Evolutionary conservation across 441 rosid genomes (phyloP), one percentile per base, ranked within the genome.

Genomic region (Adansonia grandidieri): DNA sequence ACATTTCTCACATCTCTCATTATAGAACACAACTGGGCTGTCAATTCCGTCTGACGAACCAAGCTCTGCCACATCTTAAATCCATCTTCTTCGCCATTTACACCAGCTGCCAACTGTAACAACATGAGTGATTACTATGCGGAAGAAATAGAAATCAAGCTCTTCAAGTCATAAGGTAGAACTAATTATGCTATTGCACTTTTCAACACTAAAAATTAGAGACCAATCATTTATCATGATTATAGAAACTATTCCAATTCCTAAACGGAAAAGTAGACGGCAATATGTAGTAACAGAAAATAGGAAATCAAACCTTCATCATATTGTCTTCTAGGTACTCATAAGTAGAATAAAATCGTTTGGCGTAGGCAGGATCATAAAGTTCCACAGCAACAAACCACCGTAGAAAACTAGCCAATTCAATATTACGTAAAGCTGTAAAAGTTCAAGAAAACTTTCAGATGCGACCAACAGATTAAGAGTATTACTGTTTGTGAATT

Each of bases 311-410:
- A n/a, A 94, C 99, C 96, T 94, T 88, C 76, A 51, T 83, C 91
- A 93, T 90, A 82, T 85, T 89, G 84, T 92, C 93, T 84, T 89
- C 88, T 65, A 94, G 91, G 69, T 90, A 86, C 83, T 93, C 97
- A 42, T 91, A 88, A 50, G 98, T 93, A 81, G 87, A 88, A 81
- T 91, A 90, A 84, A 84, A 96, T 15, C 95, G 88, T 89, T 92
- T 96, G 66, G 90, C 88, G 83, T 91, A 92, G 68, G 88, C 88
- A 76, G 92, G 96, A 80, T 96, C 99, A 78, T 88, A 85, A 83
- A 96, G 88, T 83, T 96, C 99, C 80, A 93, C 99, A 82, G 91
- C 90, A 57, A 94, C 98, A 86, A 87, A 96, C 99, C 99, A 93
- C 50, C 98, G 95, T 61, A 96, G 95, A 85, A 88, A 96, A 89